Evolutionary conservation across 169 alveolate genomes (phyloP), one percentile per base, ranked within the genome.

Genomic region (Cryptosporidium ubiquitum): DNA sequence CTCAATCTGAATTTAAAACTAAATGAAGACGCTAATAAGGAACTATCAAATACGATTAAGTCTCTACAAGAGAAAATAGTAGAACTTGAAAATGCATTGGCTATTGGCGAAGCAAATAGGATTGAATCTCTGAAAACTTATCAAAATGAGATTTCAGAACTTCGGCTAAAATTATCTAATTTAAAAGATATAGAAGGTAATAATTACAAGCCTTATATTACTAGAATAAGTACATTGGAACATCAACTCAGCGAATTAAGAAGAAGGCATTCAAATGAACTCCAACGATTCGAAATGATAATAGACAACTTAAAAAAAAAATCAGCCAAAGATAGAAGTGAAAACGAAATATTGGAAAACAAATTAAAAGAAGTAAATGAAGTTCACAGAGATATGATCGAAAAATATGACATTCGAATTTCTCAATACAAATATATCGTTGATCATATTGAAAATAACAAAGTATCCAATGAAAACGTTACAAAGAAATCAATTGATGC

Each of bases 111-210:
- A 16, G 58, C 68, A n/a, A 57, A 39, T 33, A 58, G 40, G 40
- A 61, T 42, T 10, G 89, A 79, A 31, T 79, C 79, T 40, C 23
- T 66, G 35, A 79, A 35, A 29, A 20, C 71, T 42, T 61, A 60
- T 39, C 89, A 79, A 42, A 44, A 35, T 57, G 89, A 79, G 40
- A 64, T 79, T 26, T 37, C 74, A 40, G 89, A 79, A 40, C 75
- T 79, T 26, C 26, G 55, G 10, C 26, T 20, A 18, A 40, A 79
- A 61, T 42, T 79, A 61, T 79, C 74, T 4, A 33, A 64, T 23
- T 60, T 26, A 37, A 58, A 58, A 14, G 75, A 61, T 10, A 64
- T 35, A 26, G 75, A 79, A 37, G 39, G 42, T 10, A 39, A 44
- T 12, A 61, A 57, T 26, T 58, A 52, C 18, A 47, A 58, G 14